phyloP scores from a whole-genome alignment of 202 grass and related monocot genomes.

The Tripidium arundinaceum region DNA sequence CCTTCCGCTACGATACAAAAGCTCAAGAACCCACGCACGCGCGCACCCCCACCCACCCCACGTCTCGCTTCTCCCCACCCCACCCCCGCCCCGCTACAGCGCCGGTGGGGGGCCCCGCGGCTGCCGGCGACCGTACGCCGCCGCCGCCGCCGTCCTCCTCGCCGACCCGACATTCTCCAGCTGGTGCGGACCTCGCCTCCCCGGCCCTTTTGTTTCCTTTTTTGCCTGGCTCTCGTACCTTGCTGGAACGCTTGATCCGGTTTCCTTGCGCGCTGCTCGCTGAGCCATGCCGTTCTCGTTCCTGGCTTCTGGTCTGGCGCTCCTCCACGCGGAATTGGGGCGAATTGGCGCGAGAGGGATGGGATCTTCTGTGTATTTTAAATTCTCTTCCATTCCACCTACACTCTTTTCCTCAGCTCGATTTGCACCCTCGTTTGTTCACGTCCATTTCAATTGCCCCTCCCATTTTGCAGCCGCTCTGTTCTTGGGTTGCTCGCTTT shows the following conservation, averaged over 20 bases:
- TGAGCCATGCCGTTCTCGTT: neutral
- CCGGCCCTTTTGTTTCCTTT: too few species aligned
- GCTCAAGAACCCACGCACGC: conserved; percentile 50
- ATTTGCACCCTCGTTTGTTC: neutral
- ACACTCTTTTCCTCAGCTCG: neutral
- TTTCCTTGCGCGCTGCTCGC: neutral
- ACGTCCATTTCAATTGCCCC: neutral
- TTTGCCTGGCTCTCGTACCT: neutral
- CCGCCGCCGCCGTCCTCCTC: neutral
- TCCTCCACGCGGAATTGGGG: conserved; percentile 19
- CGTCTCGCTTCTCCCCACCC: conserved; percentile 19
- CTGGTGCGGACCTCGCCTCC: neutral
- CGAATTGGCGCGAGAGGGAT: conserved; percentile 14
- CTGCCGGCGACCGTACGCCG: conserved; percentile 12
- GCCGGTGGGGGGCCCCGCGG: conserved; percentile 35
- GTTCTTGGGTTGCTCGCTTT: too few species aligned
- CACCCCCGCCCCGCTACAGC: conserved; percentile 20
- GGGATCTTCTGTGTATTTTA: conserved; percentile 27
- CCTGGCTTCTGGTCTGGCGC: neutral
- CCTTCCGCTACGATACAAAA: conserved; percentile 48
- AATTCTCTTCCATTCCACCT: neutral
- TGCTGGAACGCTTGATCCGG: too few species aligned
- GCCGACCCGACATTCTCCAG: conserved; percentile 5
- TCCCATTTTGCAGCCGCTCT: neutral
- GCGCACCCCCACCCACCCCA: conserved; percentile 42